Percentiles rank a stretch among this genome's conserved stretches.
These are phyloP conservation scores for Aquilaria malaccensis DNA, from an alignment of 345 rosid species.

Conservation along the genomic window DNA sequence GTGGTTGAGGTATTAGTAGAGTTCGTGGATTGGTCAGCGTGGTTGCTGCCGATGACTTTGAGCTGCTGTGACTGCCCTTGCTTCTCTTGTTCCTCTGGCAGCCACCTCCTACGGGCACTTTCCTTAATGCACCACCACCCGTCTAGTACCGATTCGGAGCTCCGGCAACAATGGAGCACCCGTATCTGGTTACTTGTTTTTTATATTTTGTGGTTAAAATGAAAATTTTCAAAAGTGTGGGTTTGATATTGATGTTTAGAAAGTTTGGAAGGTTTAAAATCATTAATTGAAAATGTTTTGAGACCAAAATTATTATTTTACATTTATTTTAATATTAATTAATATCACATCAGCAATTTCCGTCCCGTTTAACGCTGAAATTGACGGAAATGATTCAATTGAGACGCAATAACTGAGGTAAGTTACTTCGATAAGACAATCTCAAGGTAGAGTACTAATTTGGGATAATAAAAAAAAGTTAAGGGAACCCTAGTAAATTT, in stretches of 20 bases:
- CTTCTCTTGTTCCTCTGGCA: slow-evolving; percentile 67
- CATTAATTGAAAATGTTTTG: no score
- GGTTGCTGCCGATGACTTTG: slow-evolving; percentile 22
- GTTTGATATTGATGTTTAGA: slow-evolving; percentile 1
- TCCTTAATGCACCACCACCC: slow-evolving; percentile 80
- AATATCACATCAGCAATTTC: no score
- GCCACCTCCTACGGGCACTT: slow-evolving; percentile 92
- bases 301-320: slow-evolving; percentile 1
- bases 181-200: no score
- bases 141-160: slow-evolving; percentile 94
- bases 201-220: no score
- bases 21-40: slow-evolving; percentile 30
- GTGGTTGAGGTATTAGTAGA: slow-evolving; percentile 33
- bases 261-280: no score
- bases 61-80: slow-evolving; percentile 31
- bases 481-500: no score
- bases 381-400: no score
- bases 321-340: slow-evolving; percentile 18
- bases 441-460: no score
- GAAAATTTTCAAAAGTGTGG: slow-evolving; percentile 70
- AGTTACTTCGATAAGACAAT: no score
- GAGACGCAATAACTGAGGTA: no score
- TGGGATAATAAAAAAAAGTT: no score
- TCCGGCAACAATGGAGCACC: slow-evolving; percentile 1
- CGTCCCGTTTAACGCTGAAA: no score